Evolutionary conservation across 441 rosid genomes (phyloP), one percentile per base, ranked within the genome.

Genomic region (Pelargonium fulgidum): DNA sequence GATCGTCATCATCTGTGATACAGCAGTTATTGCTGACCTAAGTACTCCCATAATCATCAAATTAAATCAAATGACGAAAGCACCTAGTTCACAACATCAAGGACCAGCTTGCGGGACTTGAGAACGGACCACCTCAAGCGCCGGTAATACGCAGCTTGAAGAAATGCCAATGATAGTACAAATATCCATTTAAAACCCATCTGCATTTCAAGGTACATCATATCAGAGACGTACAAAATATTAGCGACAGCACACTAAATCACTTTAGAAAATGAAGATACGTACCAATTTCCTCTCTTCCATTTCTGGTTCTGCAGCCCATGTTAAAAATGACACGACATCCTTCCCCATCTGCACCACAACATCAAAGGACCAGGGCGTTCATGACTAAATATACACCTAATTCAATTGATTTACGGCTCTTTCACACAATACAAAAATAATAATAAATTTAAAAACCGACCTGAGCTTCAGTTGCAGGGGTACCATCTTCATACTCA

Each of bases 281-380:
- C 76, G 6, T 85, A 95, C 99, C 93, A 93, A 76, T 77, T 96
- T 93, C 80, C 99, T 85, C 79, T 96, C 99, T 81, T 96, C 98
- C 99, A 96, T 91, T 84, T 96, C 99, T 14, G 98, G 99, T 73
- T 96, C 99, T 16, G 99, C 99, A 52, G 99, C 99, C 99, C 99
- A 96, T 4, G 98, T 58, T 70, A 96, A 82, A 78, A 96, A 93
- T 64, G 97, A 14, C 64, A 91, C 97, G 16, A 93, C 89, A 77
- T 96, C 99, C 83, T 96, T 96, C 77, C 99, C 98, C 98, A 96
- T 96, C 99, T 96, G 85, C 76, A 41, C 56, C 76, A 62, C 7
- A 73, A 76, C 59, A 24, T 3, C 10, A 13, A 10, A 7, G 11
- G 14, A 9, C 5, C 16, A 62, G 3, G 58, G 12, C 16, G 1